Percentiles rank a stretch among this genome's conserved stretches.
Evolutionary conservation across 179 eudicot genomes (phyloP).

Genomic region (Camellia oleifera): DNA sequence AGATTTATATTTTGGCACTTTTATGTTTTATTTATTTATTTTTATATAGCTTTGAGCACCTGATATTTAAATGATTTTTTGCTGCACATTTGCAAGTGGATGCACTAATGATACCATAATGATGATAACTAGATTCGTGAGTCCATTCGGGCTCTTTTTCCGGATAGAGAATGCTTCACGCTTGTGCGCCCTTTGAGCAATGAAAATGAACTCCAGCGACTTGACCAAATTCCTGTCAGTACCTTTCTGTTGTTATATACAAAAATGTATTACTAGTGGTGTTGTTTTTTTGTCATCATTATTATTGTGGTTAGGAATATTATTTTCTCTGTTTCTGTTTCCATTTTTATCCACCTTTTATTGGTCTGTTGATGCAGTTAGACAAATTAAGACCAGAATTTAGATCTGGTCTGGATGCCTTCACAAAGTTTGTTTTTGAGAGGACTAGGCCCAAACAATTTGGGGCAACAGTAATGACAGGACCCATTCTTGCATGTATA

Average conservation of each 20-base stretch:
- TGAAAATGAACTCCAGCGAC: slow-evolving; percentile 83
- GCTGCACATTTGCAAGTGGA: neutral
- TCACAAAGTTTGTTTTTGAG: slow-evolving; percentile 92
- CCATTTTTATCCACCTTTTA: neutral
- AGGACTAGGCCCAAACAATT: slow-evolving; percentile 97
- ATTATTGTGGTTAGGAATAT: neutral
- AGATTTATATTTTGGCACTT: neutral
- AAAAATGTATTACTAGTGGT: neutral
- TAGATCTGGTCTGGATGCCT: slow-evolving; percentile 83
- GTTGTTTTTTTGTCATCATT: neutral
- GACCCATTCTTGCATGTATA: slow-evolving; percentile 90
- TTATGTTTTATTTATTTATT: neutral
- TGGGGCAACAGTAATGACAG: slow-evolving; percentile 97
- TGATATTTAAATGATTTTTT: neutral
- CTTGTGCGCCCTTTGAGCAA: slow-evolving; percentile 94
- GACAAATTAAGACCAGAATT: slow-evolving; percentile 91
- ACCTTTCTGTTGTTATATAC: slow-evolving; percentile 12
- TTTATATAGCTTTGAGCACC: neutral
- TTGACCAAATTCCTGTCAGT: slow-evolving; percentile 90
- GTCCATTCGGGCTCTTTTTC: slow-evolving; percentile 93
- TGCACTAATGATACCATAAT: neutral
- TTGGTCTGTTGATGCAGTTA: slow-evolving; percentile 44
- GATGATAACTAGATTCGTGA: slow-evolving; percentile 67
- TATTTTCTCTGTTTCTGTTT: neutral
- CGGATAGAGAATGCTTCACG: slow-evolving; percentile 94